These are phyloP conservation scores for Candida morakotiae DNA, from an alignment of 805 yeast species.

Conservation along the genomic window DNA sequence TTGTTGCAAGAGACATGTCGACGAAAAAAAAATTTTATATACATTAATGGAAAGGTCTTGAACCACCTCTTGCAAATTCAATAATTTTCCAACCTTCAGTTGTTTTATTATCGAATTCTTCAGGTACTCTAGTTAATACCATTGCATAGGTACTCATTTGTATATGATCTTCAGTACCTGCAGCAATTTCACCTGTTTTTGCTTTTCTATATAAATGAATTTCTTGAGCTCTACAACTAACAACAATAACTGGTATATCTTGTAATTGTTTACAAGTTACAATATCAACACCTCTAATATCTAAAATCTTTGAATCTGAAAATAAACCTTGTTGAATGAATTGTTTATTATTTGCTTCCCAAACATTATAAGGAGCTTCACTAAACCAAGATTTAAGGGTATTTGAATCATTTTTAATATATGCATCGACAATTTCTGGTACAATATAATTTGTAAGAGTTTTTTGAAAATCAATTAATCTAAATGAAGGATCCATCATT, in stretches of 20 bases:
- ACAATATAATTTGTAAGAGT: constrained; percentile 88
- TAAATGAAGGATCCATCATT: constrained; percentile 86
- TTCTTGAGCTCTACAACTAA: constrained; percentile 96
- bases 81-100: constrained; percentile 97
- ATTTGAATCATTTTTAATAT: constrained; percentile 83
- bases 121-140: constrained; percentile 92
- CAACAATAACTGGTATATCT: constrained; percentile 87
- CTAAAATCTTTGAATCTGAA: constrained; percentile 88
- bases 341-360: constrained; percentile 90
- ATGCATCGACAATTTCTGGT: constrained; percentile 94
- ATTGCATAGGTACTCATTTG: constrained; percentile 91
- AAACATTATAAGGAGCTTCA: constrained; percentile 94
- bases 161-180: constrained; percentile 93
- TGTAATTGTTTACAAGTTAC: constrained; percentile 82
- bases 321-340: constrained; percentile 86
- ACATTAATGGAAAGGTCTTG: constrained; percentile 63
- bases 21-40: constrained; percentile 2
- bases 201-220: constrained; percentile 82
- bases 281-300: constrained; percentile 91
- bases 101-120: constrained; percentile 80
- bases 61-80: constrained; percentile 91
- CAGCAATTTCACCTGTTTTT: constrained; percentile 91
- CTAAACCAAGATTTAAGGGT: constrained; percentile 87
- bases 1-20: constrained; percentile 51
- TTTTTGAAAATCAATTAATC: constrained; percentile 68